Percentiles rank a stretch among this genome's conserved stretches.
These are phyloP conservation scores for Eutypa lata DNA, from an alignment of 2,329 filamentous ascomycete genomes.

Conservation along the genomic window DNA sequence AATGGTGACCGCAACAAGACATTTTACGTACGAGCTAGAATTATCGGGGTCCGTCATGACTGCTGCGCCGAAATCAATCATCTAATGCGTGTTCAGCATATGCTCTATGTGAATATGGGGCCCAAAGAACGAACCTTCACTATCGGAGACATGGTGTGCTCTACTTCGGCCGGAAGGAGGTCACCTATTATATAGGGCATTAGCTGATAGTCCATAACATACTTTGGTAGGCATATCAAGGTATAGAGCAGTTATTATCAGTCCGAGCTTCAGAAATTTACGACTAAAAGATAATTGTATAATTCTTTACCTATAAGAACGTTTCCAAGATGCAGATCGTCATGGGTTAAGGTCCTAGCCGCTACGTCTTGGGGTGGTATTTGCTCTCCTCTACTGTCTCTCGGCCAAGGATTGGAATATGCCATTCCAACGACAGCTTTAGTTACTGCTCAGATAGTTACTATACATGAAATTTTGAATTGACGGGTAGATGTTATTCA, in stretches of 20 bases:
- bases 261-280: not conserved
- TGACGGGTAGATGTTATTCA: too few relatives aligned
- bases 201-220: not conserved
- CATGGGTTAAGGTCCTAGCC: not conserved
- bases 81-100: too few relatives aligned
- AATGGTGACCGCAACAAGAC: too few relatives aligned
- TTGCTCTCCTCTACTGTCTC: not conserved
- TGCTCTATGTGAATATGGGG: too few relatives aligned
- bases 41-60: too few relatives aligned
- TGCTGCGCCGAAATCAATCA: too few relatives aligned
- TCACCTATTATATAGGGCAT: not conserved
- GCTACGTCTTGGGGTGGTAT: not conserved
- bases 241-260: too few relatives aligned
- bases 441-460: not conserved
- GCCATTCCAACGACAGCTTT: not conserved
- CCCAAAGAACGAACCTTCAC: not conserved
- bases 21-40: too few relatives aligned
- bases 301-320: not conserved
- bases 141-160: not conserved
- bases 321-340: not conserved
- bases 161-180: not conserved
- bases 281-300: not conserved
- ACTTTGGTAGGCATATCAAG: too few relatives aligned
- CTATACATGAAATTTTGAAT: too few relatives aligned
- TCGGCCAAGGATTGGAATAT: not conserved